Conservation (phyloP, 345 rosid genomes). For the Trapa bicornis region DNA sequence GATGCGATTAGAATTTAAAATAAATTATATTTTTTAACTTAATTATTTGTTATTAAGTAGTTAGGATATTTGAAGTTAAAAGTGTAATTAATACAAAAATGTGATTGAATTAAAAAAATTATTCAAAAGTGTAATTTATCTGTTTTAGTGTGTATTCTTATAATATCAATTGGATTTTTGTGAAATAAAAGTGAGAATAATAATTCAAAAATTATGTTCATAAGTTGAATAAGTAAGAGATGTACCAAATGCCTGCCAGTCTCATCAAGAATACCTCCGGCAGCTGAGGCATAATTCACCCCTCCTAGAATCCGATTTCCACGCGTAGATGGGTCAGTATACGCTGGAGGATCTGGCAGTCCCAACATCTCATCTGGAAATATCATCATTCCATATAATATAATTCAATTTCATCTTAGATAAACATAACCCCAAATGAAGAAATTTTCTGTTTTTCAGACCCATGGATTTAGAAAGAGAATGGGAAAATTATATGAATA, state of each 20-base stretch:
- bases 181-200: too few species aligned
- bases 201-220: neutral
- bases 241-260: constrained; percentile 66
- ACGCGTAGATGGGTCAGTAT: constrained; percentile 47
- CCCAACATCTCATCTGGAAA: constrained; percentile 47
- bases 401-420: neutral
- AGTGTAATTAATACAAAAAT: too few species aligned
- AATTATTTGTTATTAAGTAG: too few species aligned
- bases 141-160: neutral
- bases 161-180: neutral
- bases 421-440: neutral
- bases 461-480: too few species aligned
- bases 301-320: constrained; percentile 55
- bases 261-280: constrained; percentile 80
- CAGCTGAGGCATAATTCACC: constrained; percentile 81
- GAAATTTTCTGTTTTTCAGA: neutral
- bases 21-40: too few species aligned
- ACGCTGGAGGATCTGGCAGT: constrained; percentile 46
- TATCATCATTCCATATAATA: neutral
- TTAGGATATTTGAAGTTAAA: too few species aligned
- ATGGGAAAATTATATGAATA: too few species aligned
- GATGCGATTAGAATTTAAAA: too few species aligned
- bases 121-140: neutral
- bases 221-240: neutral
- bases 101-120: too few species aligned